Evolutionary conservation across 192 early-diverging fungal species (phyloP).

Genomic region (Podochytrium sp.): DNA sequence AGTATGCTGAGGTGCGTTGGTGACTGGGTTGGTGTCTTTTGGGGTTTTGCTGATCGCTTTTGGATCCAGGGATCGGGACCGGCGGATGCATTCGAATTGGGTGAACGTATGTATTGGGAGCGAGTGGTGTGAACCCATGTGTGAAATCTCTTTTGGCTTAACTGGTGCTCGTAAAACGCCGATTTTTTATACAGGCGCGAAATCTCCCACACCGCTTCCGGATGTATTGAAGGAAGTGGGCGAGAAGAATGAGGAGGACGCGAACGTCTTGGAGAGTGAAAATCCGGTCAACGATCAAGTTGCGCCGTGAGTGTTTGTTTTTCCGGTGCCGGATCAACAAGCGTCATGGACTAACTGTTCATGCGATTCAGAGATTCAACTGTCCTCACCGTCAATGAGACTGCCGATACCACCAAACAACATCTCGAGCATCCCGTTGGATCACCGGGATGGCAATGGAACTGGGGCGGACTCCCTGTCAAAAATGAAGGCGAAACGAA

Average conservation of each 20-base stretch:
- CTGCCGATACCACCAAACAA: background rate
- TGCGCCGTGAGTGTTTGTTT: too few species aligned
- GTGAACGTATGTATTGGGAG: background rate
- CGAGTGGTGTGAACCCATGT: background rate
- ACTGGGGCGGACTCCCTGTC: conserved; percentile 72
- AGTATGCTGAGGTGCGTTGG: background rate
- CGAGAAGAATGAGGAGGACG: too few species aligned
- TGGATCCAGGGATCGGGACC: background rate
- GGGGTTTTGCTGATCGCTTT: background rate
- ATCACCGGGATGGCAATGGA: conserved; percentile 68
- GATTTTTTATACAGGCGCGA: background rate
- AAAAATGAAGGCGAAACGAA: conserved; percentile 38
- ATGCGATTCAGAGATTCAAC: background rate
- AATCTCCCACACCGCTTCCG: background rate
- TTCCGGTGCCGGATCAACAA: too few species aligned
- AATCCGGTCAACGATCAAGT: too few species aligned
- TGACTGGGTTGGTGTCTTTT: background rate
- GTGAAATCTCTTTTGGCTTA: background rate
- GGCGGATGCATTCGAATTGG: background rate
- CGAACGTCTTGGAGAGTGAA: too few species aligned
- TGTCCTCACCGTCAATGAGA: background rate
- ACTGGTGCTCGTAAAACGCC: background rate
- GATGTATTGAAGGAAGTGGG: too few species aligned
- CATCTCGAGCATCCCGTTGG: conserved; percentile 13
- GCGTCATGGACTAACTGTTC: too few species aligned